Conservation (phyloP, 768 basidiomycete species). For the Clitopilus passeckerianus region DNA sequence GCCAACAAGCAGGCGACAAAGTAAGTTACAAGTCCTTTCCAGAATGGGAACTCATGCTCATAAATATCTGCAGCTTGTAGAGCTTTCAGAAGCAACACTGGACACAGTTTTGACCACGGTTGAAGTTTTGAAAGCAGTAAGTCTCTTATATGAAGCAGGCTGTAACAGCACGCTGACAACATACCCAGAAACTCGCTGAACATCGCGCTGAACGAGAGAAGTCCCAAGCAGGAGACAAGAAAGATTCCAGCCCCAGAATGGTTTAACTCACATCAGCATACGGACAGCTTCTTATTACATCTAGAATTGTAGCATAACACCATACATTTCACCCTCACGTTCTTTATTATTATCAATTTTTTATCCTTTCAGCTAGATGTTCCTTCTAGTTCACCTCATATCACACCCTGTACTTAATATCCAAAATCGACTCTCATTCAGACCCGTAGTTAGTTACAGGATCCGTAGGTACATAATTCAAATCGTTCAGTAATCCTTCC, state of each 20-base stretch:
- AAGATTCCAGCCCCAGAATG: conserved; percentile 19
- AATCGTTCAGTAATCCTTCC: no score
- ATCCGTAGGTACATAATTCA: no score
- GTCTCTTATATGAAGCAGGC: conserved; percentile 22
- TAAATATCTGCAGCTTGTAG: conserved; percentile 39
- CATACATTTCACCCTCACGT: not conserved
- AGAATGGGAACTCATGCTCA: not conserved
- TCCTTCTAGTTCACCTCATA: not conserved
- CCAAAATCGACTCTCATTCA: no score
- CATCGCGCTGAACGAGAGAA: conserved; percentile 47
- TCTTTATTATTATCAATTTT: not conserved
- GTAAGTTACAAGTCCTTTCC: conserved; percentile 22
- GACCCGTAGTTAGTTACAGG: no score
- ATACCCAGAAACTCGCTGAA: conserved; percentile 42
- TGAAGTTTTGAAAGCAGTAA: conserved; percentile 55
- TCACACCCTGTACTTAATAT: not conserved
- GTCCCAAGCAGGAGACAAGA: conserved; percentile 19
- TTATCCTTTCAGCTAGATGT: conserved; percentile 1
- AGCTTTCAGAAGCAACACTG: conserved; percentile 64
- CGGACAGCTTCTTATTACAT: not conserved
- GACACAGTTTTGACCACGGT: conserved; percentile 54
- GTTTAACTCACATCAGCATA: not conserved
- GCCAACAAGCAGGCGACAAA: conserved; percentile 44
- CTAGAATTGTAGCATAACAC: not conserved
- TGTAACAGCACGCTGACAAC: conserved; percentile 8